Evolutionary conservation across 2,329 filamentous ascomycete genomes (phyloP), one percentile per base, ranked within the genome.

Genomic region (Aureobasidium sp.): DNA sequence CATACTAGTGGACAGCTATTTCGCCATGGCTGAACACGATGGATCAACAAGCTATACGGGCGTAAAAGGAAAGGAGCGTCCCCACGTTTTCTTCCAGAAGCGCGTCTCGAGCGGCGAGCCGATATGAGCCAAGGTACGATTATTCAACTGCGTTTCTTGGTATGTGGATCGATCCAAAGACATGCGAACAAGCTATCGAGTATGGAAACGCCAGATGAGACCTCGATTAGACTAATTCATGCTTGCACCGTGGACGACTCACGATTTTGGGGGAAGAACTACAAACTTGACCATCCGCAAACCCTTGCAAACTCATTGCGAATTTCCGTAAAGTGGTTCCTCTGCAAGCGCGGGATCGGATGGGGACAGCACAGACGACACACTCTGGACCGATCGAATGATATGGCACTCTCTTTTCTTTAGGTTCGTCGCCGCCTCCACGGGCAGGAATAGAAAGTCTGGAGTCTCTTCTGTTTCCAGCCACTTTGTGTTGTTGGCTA

Each of bases 61-160:
- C 37, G 52, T 44, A 33, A 56, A 12, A 56, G 9, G 15, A 22
- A n/a, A 44, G 9, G 27, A 44, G n/a, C 17, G 35, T 29, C 35
- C 27, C 52, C 52, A 29, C 39, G 39, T 56, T 31, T 14, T 19
- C 39, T 56, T 56, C 52, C 52, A 56, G 52, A 56, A 56, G 11
- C 7, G 49, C 33, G 7, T 39, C 31, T 12, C 40, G 19, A 52
- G 31, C n/a, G 44, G 6, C 14, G 15, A n/a, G 7, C 6, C 40
- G 40, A n/a, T 44, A 5, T 14, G 11, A 44, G 19, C 40, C 40
- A 44, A 14, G 22, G 19, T 8, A 44, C 14, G 40, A 6, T 14
- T 24, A 22, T 22, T 44, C 19, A 6, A 12, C 19, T 4, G 19
- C 22, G 12, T 24, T 14, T 14, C 40, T 24, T 7, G 19, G 2